Base-by-base conservation (phyloP, 2,329 filamentous ascomycete genomes). In the Penicillium occitanis region DNA sequence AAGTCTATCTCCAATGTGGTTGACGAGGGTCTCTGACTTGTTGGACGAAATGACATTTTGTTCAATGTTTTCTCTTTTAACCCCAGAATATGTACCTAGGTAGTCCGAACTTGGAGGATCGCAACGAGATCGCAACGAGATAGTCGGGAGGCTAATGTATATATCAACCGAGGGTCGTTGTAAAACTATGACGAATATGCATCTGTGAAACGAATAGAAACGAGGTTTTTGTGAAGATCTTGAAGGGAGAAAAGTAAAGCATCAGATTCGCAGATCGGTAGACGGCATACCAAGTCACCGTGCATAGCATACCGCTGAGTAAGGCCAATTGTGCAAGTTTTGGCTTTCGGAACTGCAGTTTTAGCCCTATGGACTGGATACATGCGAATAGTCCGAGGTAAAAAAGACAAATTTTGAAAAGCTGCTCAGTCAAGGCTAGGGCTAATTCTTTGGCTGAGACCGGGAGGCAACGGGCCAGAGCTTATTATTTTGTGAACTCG, bases 1-100 rank as follows among this genome's bases (percentile, higher is more conserved):
- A 53, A 53, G 3, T 50, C 44, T 33, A 61, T 61, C 42, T 7
- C 42, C 5, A 51, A 25, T 25, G 33, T 40, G 28, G 44, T 28
- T 61, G 59, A 60, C 13, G 57, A 60, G 37, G 57, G 57, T n/a
- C 37, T 25, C 22, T 60, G 57, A 28, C 22, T 42, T 60, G 30
- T 7, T 22, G 30, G 30, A 50, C 5, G 25, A n/a, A 28, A 35
- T 5, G 50, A 35, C 50, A 53, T 53, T 33, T 35, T 53, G 50
- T 37, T 37, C 35, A 37, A 14, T 37, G 13, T 33, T 35, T 50
- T 25, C 11, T 50, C 4, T 50, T 35, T 30, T 53, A 17, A 53
- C 50, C 14, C 50, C 28, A n/a, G 8, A 35, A 53, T 19, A 33
- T 19, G 50, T 3, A n/a, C n/a, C n/a, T n/a, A n/a, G n/a, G n/a